A percentile compares a stretch with the other conserved stretches of the same genome.
phyloP scores from a whole-genome alignment of 1,284 basidiomycete species.

The Sanghuangporus weigelae region DNA sequence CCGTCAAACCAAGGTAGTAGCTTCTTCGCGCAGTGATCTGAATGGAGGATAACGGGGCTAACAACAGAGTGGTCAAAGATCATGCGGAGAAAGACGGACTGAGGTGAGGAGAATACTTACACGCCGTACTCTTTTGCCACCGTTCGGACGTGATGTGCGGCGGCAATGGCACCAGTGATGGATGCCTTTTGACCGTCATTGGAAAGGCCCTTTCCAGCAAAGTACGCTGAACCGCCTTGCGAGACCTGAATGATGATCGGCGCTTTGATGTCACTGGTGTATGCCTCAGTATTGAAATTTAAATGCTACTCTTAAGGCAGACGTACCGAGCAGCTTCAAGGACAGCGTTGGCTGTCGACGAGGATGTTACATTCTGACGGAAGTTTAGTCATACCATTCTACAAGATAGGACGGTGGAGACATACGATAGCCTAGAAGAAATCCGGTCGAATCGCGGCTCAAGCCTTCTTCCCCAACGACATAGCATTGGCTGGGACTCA shows the following conservation, averaged over 20 bases:
- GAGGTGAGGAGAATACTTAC: constrained; percentile 39
- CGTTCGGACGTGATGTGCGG: constrained; percentile 88
- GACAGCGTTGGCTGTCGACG: constrained; percentile 81
- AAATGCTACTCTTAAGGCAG: constrained; percentile 11
- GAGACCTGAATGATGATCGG: constrained; percentile 99
- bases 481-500: constrained; percentile 37
- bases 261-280: constrained; percentile 76
- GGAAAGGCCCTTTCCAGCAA: constrained; percentile 93
- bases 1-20: constrained; percentile 99
- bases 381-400: constrained; percentile 14
- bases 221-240: constrained; percentile 95
- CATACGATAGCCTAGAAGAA: constrained; percentile 63
- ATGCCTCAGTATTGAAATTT: constrained; percentile 1
- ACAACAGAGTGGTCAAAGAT: background rate
- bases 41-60: constrained; percentile 96
- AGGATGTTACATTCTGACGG: constrained; percentile 77
- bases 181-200: constrained; percentile 98
- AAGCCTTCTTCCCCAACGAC: background rate
- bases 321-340: constrained; percentile 81
- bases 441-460: background rate
- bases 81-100: background rate
- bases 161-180: constrained; percentile 86
- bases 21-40: constrained; percentile 98
- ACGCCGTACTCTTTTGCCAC: constrained; percentile 89
- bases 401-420: constrained; percentile 21